phyloP scores from a whole-genome alignment of 495 filamentous ascomycete species.

The Xylaria cubensis region DNA sequence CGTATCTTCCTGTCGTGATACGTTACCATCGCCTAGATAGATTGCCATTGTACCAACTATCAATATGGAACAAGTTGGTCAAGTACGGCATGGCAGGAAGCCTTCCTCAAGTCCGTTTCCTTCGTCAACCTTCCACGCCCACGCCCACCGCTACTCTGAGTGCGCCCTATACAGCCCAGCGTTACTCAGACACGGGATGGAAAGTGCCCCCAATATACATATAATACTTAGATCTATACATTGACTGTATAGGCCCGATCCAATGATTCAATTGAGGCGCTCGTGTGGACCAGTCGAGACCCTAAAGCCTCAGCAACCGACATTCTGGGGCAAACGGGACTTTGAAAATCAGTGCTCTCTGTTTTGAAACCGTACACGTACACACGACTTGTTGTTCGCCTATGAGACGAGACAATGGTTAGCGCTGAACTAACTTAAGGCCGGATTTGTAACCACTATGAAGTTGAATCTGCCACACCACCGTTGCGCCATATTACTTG shows the following conservation, averaged over 20 bases:
- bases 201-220: not conserved
- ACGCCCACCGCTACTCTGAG: not conserved
- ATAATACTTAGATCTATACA: constrained; percentile 7
- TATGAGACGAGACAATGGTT: not conserved
- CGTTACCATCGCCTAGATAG: constrained; percentile 22
- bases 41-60: constrained; percentile 10
- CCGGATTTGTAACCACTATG: not conserved
- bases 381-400: not conserved
- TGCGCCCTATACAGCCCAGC: not conserved
- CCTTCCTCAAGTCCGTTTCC: not conserved
- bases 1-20: constrained; percentile 19
- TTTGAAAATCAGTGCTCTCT: not conserved
- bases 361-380: not conserved
- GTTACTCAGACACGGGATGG: not conserved
- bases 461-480: constrained; percentile 18
- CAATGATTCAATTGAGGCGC: constrained; percentile 8
- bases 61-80: not conserved
- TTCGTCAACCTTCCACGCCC: not conserved
- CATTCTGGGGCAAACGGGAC: constrained; percentile 12
- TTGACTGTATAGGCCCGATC: not conserved
- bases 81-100: not conserved
- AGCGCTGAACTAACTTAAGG: not conserved
- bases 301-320: not conserved
- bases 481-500: constrained; percentile 22
- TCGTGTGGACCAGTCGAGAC: constrained; percentile 17